Percentiles rank a stretch among this genome's conserved stretches.
These are phyloP conservation scores for Pseudogymnoascus sp. DNA, from an alignment of 2,329 filamentous ascomycete genomes.

Conservation along the genomic window DNA sequence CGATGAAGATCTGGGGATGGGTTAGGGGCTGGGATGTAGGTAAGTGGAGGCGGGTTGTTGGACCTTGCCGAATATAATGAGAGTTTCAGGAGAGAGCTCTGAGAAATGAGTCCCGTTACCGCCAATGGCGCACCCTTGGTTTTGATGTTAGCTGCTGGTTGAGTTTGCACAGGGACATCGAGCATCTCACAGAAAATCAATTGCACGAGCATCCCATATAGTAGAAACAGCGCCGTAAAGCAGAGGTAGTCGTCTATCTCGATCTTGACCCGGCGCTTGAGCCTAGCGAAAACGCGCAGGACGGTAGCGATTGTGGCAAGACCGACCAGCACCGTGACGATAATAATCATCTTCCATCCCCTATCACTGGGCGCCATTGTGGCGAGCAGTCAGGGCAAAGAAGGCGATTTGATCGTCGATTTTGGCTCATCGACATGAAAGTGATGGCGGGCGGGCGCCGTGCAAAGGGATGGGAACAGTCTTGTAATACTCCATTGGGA, in stretches of 20 bases:
- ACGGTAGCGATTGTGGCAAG: neutral
- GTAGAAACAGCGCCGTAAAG: slow-evolving; percentile 1
- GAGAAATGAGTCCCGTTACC: neutral
- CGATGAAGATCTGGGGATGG: neutral
- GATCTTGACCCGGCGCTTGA: neutral
- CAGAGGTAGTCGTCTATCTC: slow-evolving; percentile 2
- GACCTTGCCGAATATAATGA: neutral
- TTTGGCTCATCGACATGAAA: neutral
- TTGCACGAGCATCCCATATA: neutral
- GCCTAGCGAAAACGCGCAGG: neutral
- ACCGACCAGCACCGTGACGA: neutral
- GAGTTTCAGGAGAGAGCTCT: slow-evolving; percentile 5
- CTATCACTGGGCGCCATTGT: neutral
- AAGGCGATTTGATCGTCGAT: neutral
- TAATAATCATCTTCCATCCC: slow-evolving; percentile 3
- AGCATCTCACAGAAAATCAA: neutral
- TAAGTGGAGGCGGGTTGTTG: neutral
- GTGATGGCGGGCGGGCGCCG: neutral
- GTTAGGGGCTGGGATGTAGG: neutral
- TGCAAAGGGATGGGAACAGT: neutral
- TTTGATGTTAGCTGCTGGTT: neutral
- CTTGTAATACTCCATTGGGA: neutral
- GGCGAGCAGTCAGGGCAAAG: neutral
- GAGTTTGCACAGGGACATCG: neutral
- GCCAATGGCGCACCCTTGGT: neutral